Base-by-base conservation (phyloP, 2,329 filamentous ascomycete species). In the Cladosporium sp. region DNA sequence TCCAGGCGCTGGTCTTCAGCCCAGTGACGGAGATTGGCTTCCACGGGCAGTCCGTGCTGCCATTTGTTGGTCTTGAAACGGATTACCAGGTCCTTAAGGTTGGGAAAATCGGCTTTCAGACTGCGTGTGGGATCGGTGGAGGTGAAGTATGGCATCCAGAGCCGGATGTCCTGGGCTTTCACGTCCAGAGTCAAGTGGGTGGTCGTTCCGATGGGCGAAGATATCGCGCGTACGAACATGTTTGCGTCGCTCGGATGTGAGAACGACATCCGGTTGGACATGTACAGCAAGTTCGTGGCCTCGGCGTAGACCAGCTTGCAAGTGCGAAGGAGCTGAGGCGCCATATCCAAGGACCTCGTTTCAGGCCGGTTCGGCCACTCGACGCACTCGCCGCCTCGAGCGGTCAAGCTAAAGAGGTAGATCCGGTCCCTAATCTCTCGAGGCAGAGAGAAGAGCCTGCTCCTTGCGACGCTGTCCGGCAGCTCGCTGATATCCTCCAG, bases 131-230 rank as follows among this genome's bases (percentile, higher is more conserved):
- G 43, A 33, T 66, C 62, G 4, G 60, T 60, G 22, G 59, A 63
- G 7, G 63, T 68, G 19, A 70, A 57, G 52, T 69, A 70, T 3
- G 61, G 59, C 56, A 68, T 70, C 68, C 68, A 70, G 5, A 68
- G 56, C n/a, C 66, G 58, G 16, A 63, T 65, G 44, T 70, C 68
- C 22, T 55, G 54, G 28, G 63, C 58, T 55, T 65, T 64, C 50
- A 70, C 60, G 28, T 66, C 63, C 14, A 70, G 56, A 22, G 56
- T 61, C 16, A 69, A 43, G 40, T 57, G 58, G 1, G 58, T 56
- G 32, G 65, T 61, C 11, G 55, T 55, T 9, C 58, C 55, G 10
- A 50, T 46, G 3, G 59, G 57, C 14, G 57, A 51, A 3, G 63
- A 58, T 16, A 68, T 57, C 11, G 66, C 67, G 49, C 65, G 64